A percentile compares a stretch with the other conserved stretches of the same genome.
Evolutionary conservation across 768 basidiomycete genomes (phyloP).

Genomic region (Pleurotus tuber-regium): DNA sequence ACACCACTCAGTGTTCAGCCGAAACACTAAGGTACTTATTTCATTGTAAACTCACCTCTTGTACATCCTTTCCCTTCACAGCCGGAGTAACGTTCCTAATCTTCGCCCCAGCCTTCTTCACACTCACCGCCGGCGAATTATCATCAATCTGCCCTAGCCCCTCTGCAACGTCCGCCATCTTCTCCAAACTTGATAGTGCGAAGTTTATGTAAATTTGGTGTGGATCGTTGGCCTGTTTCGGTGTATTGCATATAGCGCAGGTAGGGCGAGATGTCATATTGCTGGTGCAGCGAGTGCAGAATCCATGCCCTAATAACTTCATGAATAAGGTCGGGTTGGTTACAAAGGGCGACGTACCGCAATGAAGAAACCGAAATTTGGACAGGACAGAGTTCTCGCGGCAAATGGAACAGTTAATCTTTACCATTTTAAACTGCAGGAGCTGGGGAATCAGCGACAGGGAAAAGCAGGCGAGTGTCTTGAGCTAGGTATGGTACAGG

Average conservation of each 20-base stretch:
- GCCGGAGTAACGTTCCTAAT: not conserved
- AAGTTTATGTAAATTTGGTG: slow-evolving; percentile 5
- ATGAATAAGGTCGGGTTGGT: not conserved
- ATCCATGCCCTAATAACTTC: slow-evolving; percentile 1
- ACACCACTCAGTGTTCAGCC: not conserved
- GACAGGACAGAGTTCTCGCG: not conserved
- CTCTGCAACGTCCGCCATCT: slow-evolving; percentile 5
- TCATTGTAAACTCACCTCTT: not conserved
- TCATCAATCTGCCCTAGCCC: not conserved
- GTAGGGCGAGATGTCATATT: not conserved
- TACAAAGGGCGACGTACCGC: not conserved
- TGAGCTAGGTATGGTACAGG: too few relatives aligned
- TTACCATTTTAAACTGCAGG: slow-evolving; percentile 3
- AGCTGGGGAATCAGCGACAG: too few relatives aligned
- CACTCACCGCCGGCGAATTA: not conserved
- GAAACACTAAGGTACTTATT: not conserved
- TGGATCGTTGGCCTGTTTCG: not conserved
- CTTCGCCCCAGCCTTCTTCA: slow-evolving; percentile 1
- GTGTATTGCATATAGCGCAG: slow-evolving; percentile 3
- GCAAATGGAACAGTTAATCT: slow-evolving; percentile 4
- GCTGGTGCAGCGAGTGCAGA: not conserved
- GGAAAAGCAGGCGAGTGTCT: too few relatives aligned
- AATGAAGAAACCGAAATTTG: slow-evolving; percentile 4
- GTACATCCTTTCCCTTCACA: not conserved
- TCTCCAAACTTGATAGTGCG: not conserved